These are phyloP conservation scores for Suillus spraguei DNA, from an alignment of 768 basidiomycete genomes.

Conservation along the genomic window DNA sequence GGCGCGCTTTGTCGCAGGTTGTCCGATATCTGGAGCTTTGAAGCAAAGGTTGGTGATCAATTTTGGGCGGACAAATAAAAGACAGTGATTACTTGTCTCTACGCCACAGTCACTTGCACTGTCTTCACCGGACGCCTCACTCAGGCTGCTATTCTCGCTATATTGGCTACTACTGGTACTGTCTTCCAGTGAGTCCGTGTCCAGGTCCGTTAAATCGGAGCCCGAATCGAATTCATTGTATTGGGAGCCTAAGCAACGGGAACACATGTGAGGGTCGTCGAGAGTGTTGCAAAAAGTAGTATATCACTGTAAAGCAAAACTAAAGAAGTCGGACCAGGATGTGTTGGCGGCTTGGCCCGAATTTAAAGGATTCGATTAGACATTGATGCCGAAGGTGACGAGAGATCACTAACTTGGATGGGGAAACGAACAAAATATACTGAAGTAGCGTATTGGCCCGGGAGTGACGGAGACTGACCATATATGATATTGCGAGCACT, in stretches of 20 bases:
- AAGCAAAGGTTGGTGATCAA: neutral
- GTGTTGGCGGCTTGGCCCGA: neutral
- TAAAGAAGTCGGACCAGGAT: neutral
- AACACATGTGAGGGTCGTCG: neutral
- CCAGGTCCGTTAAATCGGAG: neutral
- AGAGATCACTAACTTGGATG: neutral
- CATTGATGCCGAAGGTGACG: constrained; percentile 1
- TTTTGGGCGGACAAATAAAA: neutral
- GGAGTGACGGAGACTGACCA: neutral
- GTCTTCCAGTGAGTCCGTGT: neutral
- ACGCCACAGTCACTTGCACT: neutral
- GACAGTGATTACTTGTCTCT: neutral
- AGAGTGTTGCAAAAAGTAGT: neutral
- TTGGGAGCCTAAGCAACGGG: too few relatives aligned
- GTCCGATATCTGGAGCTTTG: neutral
- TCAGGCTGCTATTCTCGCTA: neutral
- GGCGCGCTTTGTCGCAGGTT: constrained; percentile 4
- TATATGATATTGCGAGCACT: too few relatives aligned
- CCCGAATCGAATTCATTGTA: neutral
- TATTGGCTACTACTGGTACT: neutral
- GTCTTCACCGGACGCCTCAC: neutral
- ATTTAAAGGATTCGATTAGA: neutral
- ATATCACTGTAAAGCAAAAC: neutral
- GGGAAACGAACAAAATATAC: neutral
- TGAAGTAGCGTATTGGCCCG: neutral